Base-by-base conservation (phyloP, 75 land plant genomes). In the Pinus taeda region DNA sequence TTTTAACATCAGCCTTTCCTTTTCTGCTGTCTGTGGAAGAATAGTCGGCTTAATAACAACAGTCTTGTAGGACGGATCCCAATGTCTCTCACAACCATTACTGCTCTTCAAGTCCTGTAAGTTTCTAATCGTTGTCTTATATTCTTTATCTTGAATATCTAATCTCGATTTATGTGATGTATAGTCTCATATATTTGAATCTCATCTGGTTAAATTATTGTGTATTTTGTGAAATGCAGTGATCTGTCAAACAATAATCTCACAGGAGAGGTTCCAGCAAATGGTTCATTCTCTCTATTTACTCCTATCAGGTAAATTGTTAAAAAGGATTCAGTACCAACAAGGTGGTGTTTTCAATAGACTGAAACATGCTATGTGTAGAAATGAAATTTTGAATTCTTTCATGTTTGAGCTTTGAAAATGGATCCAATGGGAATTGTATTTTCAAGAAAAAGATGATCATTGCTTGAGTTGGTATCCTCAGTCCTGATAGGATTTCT, bases 211-310 rank as follows among this genome's bases (percentile, higher is more conserved):
- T 56, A 42, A 15, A 29, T 42, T 60, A 39, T 39, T 60, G n/a
- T 60, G 45, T 36, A 57, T 17, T 17, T 65, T 15, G 59, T 59
- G 9, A 18, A 63, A 69, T 92, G 80, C 91, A 97, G 99, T 84
- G 99, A 97, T 92, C 86, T 97, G 21, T 97, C 99, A 59, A 89
- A 92, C 74, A 97, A 97, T 71, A 89, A 78, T 33, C 84, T 97
- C 37, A 79, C 88, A 26, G 99, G 99, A 26, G 77, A 67, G 30
- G 99, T 97, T 77, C 99, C 99, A 59, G 89, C 93, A 33, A 92
- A 93, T 90, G 99, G 99, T 11, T 97, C 99, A 6, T 97, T 97
- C 76, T 95, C 95, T 17, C 79, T 92, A 53, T 97, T 97, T 74
- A 97, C 99, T 56, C 99, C 99, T 39, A 97, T 97, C 82, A 97